Conservation (phyloP, 192 early-diverging fungal genomes). For the Phycomyces nitens region DNA sequence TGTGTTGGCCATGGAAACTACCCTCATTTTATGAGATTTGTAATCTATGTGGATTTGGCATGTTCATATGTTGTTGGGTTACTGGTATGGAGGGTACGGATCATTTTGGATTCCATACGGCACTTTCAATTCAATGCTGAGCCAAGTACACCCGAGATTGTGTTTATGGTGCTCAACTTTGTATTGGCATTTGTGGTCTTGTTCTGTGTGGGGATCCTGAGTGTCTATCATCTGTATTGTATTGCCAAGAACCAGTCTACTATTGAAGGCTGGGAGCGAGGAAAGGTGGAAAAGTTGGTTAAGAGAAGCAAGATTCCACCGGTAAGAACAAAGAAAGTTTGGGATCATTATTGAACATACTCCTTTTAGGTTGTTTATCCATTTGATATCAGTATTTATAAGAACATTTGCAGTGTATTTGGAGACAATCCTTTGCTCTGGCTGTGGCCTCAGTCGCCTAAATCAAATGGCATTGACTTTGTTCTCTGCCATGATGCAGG, state of each 20-base stretch:
- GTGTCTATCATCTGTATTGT: constrained; percentile 73
- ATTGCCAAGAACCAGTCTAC: constrained; percentile 66
- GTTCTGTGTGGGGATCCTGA: constrained; percentile 66
- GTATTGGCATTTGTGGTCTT: constrained; percentile 70
- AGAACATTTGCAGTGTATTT: constrained; percentile 74
- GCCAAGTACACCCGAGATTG: constrained; percentile 45
- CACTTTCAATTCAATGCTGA: constrained; percentile 38
- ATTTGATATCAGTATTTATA: constrained; percentile 73
- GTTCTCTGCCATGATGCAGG: constrained; percentile 45
- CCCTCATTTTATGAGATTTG: constrained; percentile 77
- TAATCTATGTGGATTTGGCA: constrained; percentile 62
- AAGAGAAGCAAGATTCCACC: constrained; percentile 55
- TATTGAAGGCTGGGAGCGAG: constrained; percentile 77
- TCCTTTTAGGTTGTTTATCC: constrained; percentile 56
- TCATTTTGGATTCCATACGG: constrained; percentile 39
- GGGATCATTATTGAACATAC: background rate
- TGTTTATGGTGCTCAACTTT: constrained; percentile 76
- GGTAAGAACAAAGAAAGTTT: constrained; percentile 26
- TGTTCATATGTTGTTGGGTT: constrained; percentile 53
- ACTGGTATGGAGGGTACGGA: constrained; percentile 51
- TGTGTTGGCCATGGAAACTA: constrained; percentile 79
- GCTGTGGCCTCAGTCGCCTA: constrained; percentile 64
- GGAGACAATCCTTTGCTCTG: constrained; percentile 69
- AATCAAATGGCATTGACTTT: constrained; percentile 68
- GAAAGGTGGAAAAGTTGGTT: constrained; percentile 63